Conservation (phyloP, 495 filamentous ascomycete genomes). For the Aspergillus taichungensis region DNA sequence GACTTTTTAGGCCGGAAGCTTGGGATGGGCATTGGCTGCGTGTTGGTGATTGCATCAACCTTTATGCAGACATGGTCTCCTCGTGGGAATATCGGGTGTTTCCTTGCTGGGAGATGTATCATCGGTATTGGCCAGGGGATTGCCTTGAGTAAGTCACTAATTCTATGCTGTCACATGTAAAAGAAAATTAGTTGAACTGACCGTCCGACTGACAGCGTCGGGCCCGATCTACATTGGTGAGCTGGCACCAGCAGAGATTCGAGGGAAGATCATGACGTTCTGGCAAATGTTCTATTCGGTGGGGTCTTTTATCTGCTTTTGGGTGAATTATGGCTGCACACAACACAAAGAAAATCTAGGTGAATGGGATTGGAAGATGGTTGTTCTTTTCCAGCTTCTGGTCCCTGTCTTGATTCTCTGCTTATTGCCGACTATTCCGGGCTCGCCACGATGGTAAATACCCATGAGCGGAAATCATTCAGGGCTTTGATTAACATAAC, state of each 20-base stretch:
- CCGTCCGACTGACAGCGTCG: slow-evolving; percentile 23
- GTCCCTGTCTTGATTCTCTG: slow-evolving; percentile 44
- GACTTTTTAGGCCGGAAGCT: slow-evolving; percentile 49
- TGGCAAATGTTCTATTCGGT: slow-evolving; percentile 62
- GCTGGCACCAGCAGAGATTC: slow-evolving; percentile 48
- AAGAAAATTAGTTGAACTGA: neutral
- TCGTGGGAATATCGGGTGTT: slow-evolving; percentile 44
- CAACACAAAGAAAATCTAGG: slow-evolving; percentile 41
- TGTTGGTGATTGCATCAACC: slow-evolving; percentile 50
- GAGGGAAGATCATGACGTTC: slow-evolving; percentile 57
- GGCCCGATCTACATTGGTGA: slow-evolving; percentile 58
- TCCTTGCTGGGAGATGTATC: slow-evolving; percentile 52
- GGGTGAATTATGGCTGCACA: slow-evolving; percentile 50
- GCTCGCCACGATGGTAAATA: slow-evolving; percentile 46
- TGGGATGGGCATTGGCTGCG: slow-evolving; percentile 49
- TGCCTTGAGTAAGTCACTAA: slow-evolving; percentile 44
- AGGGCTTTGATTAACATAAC: neutral
- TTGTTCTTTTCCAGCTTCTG: slow-evolving; percentile 54
- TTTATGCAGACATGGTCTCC: slow-evolving; percentile 56
- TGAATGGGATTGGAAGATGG: slow-evolving; percentile 55
- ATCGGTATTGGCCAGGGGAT: slow-evolving; percentile 59
- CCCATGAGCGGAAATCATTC: neutral
- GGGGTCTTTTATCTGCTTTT: slow-evolving; percentile 55
- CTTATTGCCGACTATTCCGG: slow-evolving; percentile 47
- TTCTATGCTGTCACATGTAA: neutral